phyloP scores from a whole-genome alignment of 2,329 filamentous ascomycete species.

The Fusarium vanettenii region DNA sequence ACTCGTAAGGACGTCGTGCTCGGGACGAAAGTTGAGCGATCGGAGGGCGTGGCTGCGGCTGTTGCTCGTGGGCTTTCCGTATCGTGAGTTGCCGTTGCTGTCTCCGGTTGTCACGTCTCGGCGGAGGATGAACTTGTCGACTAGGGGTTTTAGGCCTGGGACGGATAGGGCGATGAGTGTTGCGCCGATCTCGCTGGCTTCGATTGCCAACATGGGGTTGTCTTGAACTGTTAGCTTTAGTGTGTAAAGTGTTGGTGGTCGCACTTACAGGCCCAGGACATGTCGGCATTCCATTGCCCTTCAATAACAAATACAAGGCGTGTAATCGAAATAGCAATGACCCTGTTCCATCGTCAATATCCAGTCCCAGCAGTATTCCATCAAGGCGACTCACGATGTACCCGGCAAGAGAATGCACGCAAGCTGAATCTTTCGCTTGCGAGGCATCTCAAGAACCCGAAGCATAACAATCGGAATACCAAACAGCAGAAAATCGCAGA shows the following conservation, averaged over 20 bases:
- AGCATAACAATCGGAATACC: constrained; percentile 62
- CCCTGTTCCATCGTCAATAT: constrained; percentile 46
- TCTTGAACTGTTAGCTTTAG: constrained; percentile 41
- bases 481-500: constrained; percentile 63
- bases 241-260: not conserved
- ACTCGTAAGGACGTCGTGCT: constrained; percentile 45
- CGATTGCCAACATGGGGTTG: constrained; percentile 61
- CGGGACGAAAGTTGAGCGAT: constrained; percentile 45
- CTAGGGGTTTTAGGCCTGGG: constrained; percentile 61
- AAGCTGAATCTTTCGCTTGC: constrained; percentile 59
- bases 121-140: constrained; percentile 49
- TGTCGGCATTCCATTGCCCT: constrained; percentile 59
- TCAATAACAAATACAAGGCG: constrained; percentile 60
- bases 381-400: constrained; percentile 52
- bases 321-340: constrained; percentile 60
- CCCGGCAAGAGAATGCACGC: constrained; percentile 61
- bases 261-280: constrained; percentile 57
- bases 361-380: too few relatives aligned
- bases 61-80: constrained; percentile 33
- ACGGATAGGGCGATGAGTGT: constrained; percentile 63
- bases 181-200: constrained; percentile 62
- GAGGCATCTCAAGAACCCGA: constrained; percentile 55
- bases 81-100: constrained; percentile 37
- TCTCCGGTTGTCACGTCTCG: constrained; percentile 35
- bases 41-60: constrained; percentile 45